Percentiles rank a stretch among this genome's conserved stretches.
Evolutionary conservation across 345 rosid genomes (phyloP).

Genomic region (Hevea brasiliensis): DNA sequence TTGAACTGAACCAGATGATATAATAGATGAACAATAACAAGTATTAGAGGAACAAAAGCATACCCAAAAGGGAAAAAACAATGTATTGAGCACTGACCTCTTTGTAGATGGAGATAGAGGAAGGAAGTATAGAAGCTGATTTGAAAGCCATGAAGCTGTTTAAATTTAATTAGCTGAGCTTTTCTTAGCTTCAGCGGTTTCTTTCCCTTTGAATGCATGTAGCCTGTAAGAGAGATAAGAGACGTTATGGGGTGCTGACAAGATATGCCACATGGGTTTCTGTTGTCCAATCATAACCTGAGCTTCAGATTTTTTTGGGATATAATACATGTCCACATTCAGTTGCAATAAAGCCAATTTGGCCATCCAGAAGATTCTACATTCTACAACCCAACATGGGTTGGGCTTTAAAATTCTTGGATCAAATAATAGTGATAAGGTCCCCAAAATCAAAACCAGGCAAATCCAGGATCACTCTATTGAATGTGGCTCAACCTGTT

Average conservation of each 20-base stretch:
- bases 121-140: slow-evolving; percentile 68
- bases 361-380: background rate
- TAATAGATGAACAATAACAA: background rate
- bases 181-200: background rate
- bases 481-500: no score
- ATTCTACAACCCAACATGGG: background rate
- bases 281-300: slow-evolving; percentile 48
- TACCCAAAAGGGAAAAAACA: background rate
- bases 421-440: background rate
- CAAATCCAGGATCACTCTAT: no score
- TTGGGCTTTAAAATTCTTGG: background rate
- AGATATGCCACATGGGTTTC: slow-evolving; percentile 14
- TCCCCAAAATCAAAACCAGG: no score
- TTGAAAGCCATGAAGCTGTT: slow-evolving; percentile 56
- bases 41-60: background rate
- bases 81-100: slow-evolving; percentile 44
- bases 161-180: background rate
- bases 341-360: background rate
- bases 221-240: slow-evolving; percentile 4
- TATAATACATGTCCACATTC: background rate
- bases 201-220: background rate
- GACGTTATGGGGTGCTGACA: slow-evolving; percentile 4
- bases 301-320: slow-evolving; percentile 51
- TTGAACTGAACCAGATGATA: background rate
- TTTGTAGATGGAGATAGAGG: slow-evolving; percentile 48